phyloP scores from a whole-genome alignment of 352 stramenopile genomes.

The Halophytophthora batemanensis region DNA sequence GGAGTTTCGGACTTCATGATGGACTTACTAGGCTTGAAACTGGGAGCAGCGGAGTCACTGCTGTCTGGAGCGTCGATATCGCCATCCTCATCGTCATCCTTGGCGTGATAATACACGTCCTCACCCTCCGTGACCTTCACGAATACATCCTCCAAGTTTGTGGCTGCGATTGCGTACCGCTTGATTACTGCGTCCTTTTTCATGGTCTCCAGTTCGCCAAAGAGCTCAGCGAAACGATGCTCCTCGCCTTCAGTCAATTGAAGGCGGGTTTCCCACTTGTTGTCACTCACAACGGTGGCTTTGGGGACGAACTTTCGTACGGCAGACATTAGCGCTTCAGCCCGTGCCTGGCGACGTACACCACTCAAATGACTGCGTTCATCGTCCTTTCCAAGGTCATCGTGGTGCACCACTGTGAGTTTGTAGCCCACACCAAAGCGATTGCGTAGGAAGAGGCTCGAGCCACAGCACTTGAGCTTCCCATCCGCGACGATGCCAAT shows the following conservation, averaged over 20 bases:
- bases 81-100: conserved; percentile 31
- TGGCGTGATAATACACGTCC: conserved; percentile 68
- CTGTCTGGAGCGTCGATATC: conserved; percentile 1
- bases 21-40: conserved; percentile 7
- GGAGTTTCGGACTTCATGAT: conserved; percentile 13
- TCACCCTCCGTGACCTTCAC: conserved; percentile 89
- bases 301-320: conserved; percentile 85
- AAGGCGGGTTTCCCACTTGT: conserved; percentile 90
- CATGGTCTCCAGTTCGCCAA: conserved; percentile 84
- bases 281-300: conserved; percentile 65
- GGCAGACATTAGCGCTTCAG: conserved; percentile 23
- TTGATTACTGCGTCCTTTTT: conserved; percentile 67
- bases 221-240: conserved; percentile 86
- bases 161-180: conserved; percentile 96
- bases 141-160: conserved; percentile 99
- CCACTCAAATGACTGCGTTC: neutral
- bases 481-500: conserved; percentile 82
- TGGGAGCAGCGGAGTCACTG: conserved; percentile 3
- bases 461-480: conserved; percentile 88
- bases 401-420: conserved; percentile 67
- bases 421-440: conserved; percentile 94
- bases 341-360: conserved; percentile 10
- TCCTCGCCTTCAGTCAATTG: conserved; percentile 93
- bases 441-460: conserved; percentile 93
- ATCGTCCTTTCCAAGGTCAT: conserved; percentile 18